Evolutionary conservation across 2,329 filamentous ascomycete species (phyloP).

Genomic region (Calonectria ilicicola): DNA sequence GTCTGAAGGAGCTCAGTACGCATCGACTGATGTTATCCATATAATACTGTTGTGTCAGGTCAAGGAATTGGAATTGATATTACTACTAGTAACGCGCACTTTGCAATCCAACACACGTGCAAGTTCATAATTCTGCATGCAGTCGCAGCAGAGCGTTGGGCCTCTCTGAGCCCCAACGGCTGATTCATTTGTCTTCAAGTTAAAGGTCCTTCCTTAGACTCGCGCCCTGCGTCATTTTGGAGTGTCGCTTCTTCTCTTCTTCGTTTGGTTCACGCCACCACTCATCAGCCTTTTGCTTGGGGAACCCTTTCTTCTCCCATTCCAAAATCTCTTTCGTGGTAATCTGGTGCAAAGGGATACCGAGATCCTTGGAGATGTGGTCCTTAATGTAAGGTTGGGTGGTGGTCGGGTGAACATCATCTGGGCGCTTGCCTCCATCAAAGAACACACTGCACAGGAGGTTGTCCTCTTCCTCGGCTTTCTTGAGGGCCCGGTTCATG

Average conservation of each 20-base stretch:
- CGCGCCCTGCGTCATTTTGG: constrained; percentile 12
- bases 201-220: constrained; percentile 20
- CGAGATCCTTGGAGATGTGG: constrained; percentile 32
- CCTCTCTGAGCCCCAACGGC: no score
- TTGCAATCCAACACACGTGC: no score
- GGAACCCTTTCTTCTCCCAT: constrained; percentile 26
- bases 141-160: no score
- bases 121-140: no score
- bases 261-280: constrained; percentile 30
- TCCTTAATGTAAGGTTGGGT: constrained; percentile 23
- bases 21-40: no score
- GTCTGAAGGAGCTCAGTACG: no score
- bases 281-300: constrained; percentile 12
- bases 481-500: constrained; percentile 13
- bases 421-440: background rate
- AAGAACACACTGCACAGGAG: constrained; percentile 21
- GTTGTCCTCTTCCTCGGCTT: background rate
- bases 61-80: no score
- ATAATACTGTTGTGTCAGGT: no score
- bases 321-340: constrained; percentile 1
- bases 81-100: no score
- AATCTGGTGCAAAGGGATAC: constrained; percentile 32
- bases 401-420: background rate
- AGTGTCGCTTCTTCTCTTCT: constrained; percentile 24
- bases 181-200: no score